Evolutionary conservation across 2,329 filamentous ascomycete species (phyloP).

Genomic region (Ophiostoma sp.): DNA sequence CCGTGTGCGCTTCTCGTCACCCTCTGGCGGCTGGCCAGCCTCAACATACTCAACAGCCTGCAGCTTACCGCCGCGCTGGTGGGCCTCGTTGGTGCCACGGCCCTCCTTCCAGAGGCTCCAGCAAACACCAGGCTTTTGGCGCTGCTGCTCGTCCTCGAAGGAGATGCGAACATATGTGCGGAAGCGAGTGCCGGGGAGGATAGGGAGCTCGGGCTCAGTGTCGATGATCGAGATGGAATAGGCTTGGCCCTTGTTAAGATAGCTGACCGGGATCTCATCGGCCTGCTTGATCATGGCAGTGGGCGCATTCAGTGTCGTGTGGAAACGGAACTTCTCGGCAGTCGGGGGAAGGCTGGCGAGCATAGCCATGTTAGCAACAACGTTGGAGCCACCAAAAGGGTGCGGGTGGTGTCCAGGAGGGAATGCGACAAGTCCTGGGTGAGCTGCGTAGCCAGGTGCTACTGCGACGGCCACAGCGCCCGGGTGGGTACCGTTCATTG

Average conservation of each 20-base stretch:
- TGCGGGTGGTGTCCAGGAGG: constrained; percentile 25
- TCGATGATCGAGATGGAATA: constrained; percentile 86
- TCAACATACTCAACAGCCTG: constrained; percentile 95
- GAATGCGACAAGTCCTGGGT: constrained; percentile 19
- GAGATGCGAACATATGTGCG: constrained; percentile 93
- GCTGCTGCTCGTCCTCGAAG: constrained; percentile 93
- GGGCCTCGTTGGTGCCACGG: constrained; percentile 90
- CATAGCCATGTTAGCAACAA: constrained; percentile 40
- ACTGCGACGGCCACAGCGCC: neutral
- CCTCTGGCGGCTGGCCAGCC: constrained; percentile 57
- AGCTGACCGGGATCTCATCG: constrained; percentile 94
- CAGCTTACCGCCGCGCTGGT: constrained; percentile 86
- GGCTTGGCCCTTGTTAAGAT: constrained; percentile 95
- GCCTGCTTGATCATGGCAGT: constrained; percentile 92
- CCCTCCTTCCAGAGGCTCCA: constrained; percentile 94
- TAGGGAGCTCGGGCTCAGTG: constrained; percentile 62
- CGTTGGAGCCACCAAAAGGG: constrained; percentile 12
- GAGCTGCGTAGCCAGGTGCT: constrained; percentile 8
- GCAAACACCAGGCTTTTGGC: constrained; percentile 68
- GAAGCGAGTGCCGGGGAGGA: constrained; percentile 67
- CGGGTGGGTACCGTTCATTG: constrained; percentile 58
- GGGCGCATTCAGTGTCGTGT: constrained; percentile 85
- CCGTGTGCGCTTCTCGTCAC: constrained; percentile 65
- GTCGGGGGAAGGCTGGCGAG: constrained; percentile 51
- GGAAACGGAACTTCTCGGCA: constrained; percentile 80